A percentile compares a stretch with the other conserved stretches of the same genome.
phyloP scores from a whole-genome alignment of 352 stramenopile genomes.

The Phytopythium sindhum region DNA sequence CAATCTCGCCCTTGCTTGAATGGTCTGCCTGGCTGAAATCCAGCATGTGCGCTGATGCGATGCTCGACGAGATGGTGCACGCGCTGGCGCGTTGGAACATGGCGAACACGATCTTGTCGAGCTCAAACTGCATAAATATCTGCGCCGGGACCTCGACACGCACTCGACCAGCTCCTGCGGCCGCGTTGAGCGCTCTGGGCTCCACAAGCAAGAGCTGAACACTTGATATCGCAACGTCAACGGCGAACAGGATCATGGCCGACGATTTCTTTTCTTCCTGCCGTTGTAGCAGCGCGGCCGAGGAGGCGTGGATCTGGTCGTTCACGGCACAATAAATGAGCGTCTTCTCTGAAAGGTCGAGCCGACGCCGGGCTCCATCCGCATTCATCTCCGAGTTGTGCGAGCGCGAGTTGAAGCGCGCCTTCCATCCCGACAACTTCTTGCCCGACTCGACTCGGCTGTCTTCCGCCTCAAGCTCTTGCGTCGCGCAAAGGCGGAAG shows the following conservation, averaged over 20 bases:
- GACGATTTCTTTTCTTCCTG: constrained; percentile 41
- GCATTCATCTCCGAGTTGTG: constrained; percentile 11
- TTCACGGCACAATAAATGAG: constrained; percentile 50
- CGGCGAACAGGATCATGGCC: constrained; percentile 58
- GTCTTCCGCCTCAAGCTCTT: constrained; percentile 68
- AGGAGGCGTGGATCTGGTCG: constrained; percentile 63
- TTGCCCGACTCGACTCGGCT: constrained; percentile 61
- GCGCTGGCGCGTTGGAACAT: constrained; percentile 57
- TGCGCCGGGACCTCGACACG: constrained; percentile 15
- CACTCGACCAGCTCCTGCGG: background rate
- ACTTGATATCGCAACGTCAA: constrained; percentile 64
- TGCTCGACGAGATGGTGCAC: constrained; percentile 50
- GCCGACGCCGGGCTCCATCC: constrained; percentile 11
- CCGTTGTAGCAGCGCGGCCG: constrained; percentile 36
- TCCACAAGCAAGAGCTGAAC: constrained; percentile 40
- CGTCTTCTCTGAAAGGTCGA: constrained; percentile 47
- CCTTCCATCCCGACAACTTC: constrained; percentile 70
- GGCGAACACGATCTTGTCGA: constrained; percentile 60
- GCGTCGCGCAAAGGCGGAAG: constrained; percentile 60
- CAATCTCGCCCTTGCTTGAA: background rate
- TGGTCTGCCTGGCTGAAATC: constrained; percentile 52
- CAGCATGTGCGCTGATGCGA: constrained; percentile 60
- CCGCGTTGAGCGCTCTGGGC: background rate
- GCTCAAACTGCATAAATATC: constrained; percentile 68
- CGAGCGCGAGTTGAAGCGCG: constrained; percentile 42